Evolutionary conservation across 345 rosid genomes (phyloP).

Genomic region (Aquilaria sinensis): DNA sequence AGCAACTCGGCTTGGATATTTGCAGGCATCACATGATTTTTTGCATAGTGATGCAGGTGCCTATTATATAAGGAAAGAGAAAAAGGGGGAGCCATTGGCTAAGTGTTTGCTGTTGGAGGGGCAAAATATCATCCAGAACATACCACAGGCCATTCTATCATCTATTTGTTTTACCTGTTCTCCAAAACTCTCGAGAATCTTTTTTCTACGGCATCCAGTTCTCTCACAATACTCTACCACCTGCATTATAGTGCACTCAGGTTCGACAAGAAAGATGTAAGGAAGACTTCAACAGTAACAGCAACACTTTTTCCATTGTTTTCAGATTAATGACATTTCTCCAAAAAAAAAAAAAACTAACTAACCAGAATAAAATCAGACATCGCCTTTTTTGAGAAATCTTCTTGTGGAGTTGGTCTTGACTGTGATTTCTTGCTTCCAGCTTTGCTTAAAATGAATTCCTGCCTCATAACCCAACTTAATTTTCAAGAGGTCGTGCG

Average conservation of each 20-base stretch:
- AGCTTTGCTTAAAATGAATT: constrained; percentile 66
- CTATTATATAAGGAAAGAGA: constrained; percentile 20
- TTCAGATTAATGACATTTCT: no score
- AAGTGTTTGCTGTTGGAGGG: no score
- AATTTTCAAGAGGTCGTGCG: constrained; percentile 5
- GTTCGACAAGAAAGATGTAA: constrained; percentile 13
- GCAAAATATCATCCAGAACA: no score
- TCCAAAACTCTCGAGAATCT: constrained; percentile 84
- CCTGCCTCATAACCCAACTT: constrained; percentile 40
- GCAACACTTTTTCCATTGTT: no score
- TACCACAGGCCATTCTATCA: not conserved
- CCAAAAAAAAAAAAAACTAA: not conserved
- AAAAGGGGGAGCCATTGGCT: not conserved
- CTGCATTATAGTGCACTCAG: constrained; percentile 29
- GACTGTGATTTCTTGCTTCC: constrained; percentile 53
- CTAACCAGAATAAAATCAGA: constrained; percentile 70
- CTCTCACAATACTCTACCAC: constrained; percentile 86
- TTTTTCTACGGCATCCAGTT: constrained; percentile 90
- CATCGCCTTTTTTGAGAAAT: constrained; percentile 42
- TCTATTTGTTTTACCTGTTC: constrained; percentile 55
- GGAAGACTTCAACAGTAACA: constrained; percentile 5
- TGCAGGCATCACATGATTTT: constrained; percentile 84
- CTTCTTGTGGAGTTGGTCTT: constrained; percentile 33
- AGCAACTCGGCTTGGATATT: constrained; percentile 59
- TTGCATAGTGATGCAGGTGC: constrained; percentile 58